phyloP scores from a whole-genome alignment of 2,329 filamentous ascomycete genomes.

The Nemania sp. region DNA sequence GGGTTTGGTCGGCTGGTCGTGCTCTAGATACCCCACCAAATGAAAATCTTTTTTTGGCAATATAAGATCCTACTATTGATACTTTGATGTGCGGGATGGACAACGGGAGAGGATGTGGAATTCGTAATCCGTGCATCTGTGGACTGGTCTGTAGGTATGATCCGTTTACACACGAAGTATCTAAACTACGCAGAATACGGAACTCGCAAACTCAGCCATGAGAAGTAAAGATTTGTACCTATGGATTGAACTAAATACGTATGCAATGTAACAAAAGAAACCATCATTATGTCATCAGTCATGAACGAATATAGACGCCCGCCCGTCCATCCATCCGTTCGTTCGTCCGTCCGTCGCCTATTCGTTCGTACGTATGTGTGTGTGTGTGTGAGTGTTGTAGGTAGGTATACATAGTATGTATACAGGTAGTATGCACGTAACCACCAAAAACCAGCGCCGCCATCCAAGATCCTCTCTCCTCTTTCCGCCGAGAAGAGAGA shows the following conservation, averaged over 20 bases:
- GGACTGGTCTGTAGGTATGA: background rate
- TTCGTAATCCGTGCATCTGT: too few species aligned
- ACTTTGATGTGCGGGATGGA: background rate
- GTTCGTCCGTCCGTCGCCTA: background rate
- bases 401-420: background rate
- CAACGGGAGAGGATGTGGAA: too few species aligned
- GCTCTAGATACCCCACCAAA: background rate
- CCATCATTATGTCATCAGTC: background rate
- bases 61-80: background rate
- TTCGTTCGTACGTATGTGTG: slow-evolving; percentile 3
- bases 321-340: background rate
- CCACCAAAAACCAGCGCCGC: background rate
- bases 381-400: background rate
- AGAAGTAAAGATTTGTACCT: background rate
- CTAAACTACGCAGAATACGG: background rate
- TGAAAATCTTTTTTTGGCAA: background rate
- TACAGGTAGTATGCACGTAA: background rate
- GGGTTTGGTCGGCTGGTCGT: background rate
- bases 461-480: background rate
- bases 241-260: background rate
- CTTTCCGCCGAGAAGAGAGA: background rate
- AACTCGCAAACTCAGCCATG: background rate
- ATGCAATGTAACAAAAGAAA: background rate
- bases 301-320: background rate
- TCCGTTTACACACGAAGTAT: background rate